These are phyloP conservation scores for Geum urbanum DNA, from an alignment of 306 rosid genomes.

Conservation along the genomic window DNA sequence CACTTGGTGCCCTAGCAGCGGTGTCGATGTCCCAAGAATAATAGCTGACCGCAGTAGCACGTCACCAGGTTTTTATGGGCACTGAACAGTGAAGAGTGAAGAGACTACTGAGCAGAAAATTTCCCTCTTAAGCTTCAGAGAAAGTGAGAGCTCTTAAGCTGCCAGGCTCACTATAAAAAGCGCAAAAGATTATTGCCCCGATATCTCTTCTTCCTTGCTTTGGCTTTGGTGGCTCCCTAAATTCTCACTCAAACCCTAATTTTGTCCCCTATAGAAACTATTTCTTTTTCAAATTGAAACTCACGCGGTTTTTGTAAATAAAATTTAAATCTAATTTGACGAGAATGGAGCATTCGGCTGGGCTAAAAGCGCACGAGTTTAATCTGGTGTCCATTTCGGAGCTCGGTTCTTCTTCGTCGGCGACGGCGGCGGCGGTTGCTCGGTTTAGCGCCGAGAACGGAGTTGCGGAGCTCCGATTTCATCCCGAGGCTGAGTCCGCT, in stretches of 20 bases:
- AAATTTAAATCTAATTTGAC: conserved; percentile 5
- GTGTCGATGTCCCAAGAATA: neutral
- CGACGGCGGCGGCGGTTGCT: conserved; percentile 57
- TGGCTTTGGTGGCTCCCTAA: conserved; percentile 78
- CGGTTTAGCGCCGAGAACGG: conserved; percentile 47
- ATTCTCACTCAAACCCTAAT: conserved; percentile 67
- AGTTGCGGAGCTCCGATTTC: conserved; percentile 48
- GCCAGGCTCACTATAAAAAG: conserved; percentile 1
- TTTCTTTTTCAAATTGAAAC: neutral
- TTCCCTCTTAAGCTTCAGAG: neutral
- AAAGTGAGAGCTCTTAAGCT: no score
- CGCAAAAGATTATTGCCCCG: neutral
- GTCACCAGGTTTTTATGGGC: neutral
- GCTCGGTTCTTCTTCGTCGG: conserved; percentile 42
- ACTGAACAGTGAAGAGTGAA: neutral
- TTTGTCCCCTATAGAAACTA: neutral
- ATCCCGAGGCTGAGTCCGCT: conserved; percentile 37
- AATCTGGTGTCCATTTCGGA: conserved; percentile 51
- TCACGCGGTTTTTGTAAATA: neutral
- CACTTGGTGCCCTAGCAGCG: neutral
- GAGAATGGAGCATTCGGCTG: conserved; percentile 53
- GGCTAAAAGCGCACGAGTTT: conserved; percentile 45
- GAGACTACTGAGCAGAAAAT: neutral
- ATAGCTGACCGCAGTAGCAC: neutral
- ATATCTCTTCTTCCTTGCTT: conserved; percentile 17